phyloP scores from a whole-genome alignment of 495 filamentous ascomycete species.

The Neurospora sp. region DNA sequence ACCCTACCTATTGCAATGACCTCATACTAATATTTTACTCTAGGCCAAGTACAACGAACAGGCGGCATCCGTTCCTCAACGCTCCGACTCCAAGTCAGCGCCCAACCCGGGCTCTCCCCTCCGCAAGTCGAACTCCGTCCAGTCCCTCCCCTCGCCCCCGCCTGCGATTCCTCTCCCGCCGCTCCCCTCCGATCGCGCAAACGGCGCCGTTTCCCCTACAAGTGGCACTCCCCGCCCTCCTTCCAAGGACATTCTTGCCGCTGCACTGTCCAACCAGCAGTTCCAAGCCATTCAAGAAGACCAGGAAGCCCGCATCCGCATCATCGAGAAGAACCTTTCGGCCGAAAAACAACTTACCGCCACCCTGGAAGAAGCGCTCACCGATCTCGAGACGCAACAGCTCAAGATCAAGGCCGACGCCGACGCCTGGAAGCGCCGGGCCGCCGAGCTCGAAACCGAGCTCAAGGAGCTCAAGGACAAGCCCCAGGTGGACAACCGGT shows the following conservation, averaged over 20 bases:
- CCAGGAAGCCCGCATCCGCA: constrained; percentile 85
- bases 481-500: constrained; percentile 48
- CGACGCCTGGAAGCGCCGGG: constrained; percentile 83
- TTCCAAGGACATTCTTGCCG: constrained; percentile 67
- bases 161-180: constrained; percentile 91
- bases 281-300: constrained; percentile 67
- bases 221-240: constrained; percentile 45
- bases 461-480: constrained; percentile 51
- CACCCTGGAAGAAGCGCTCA: constrained; percentile 88
- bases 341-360: constrained; percentile 94
- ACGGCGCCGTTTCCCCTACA: constrained; percentile 32
- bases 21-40: constrained; percentile 19
- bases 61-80: constrained; percentile 35
- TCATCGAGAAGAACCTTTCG: constrained; percentile 92
- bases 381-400: constrained; percentile 79
- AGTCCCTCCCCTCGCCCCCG: constrained; percentile 80
- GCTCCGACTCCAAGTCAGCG: constrained; percentile 60
- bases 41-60: constrained; percentile 50
- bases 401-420: constrained; percentile 78
- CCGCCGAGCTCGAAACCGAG: constrained; percentile 67
- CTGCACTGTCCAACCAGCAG: constrained; percentile 14
- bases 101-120: constrained; percentile 37
- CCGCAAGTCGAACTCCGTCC: constrained; percentile 75
- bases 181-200: constrained; percentile 49
- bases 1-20: no score